Evolutionary conservation across 139 green algal genomes (phyloP).

Genomic region (Nannochloris sp.): DNA sequence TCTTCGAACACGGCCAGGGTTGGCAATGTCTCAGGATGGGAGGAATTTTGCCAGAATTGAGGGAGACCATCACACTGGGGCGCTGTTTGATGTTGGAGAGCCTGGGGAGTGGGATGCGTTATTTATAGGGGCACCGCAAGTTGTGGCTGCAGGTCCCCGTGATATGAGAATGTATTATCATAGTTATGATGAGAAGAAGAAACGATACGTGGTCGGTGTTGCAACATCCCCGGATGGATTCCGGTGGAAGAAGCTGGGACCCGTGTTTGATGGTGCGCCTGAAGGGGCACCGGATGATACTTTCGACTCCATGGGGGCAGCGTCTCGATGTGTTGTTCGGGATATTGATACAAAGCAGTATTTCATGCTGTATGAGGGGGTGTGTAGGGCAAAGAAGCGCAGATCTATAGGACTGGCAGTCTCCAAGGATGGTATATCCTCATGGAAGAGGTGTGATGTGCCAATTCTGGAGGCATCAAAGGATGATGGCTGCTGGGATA

Average conservation of each 20-base stretch:
- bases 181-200: slow-evolving; percentile 39
- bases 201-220: slow-evolving; percentile 47
- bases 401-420: slow-evolving; percentile 67
- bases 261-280: slow-evolving; percentile 36
- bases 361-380: slow-evolving; percentile 87
- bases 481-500: slow-evolving; percentile 57
- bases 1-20: slow-evolving; percentile 60
- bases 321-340: slow-evolving; percentile 40
- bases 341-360: slow-evolving; percentile 66
- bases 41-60: slow-evolving; percentile 94
- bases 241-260: slow-evolving; percentile 48
- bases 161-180: slow-evolving; percentile 92
- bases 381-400: slow-evolving; percentile 49
- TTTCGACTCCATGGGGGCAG: slow-evolving; percentile 53
- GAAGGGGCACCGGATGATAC: slow-evolving; percentile 12
- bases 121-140: slow-evolving; percentile 68
- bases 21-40: slow-evolving; percentile 87
- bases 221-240: slow-evolving; percentile 72
- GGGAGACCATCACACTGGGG: slow-evolving; percentile 86
- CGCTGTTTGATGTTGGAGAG: slow-evolving; percentile 74
- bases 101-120: slow-evolving; percentile 74
- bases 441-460: slow-evolving; percentile 42
- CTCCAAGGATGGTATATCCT: slow-evolving; percentile 45
- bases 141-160: slow-evolving; percentile 49
- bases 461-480: slow-evolving; percentile 21